Conservation (phyloP, 2,329 filamentous ascomycete species). For the Aquanectria penicillioides region DNA sequence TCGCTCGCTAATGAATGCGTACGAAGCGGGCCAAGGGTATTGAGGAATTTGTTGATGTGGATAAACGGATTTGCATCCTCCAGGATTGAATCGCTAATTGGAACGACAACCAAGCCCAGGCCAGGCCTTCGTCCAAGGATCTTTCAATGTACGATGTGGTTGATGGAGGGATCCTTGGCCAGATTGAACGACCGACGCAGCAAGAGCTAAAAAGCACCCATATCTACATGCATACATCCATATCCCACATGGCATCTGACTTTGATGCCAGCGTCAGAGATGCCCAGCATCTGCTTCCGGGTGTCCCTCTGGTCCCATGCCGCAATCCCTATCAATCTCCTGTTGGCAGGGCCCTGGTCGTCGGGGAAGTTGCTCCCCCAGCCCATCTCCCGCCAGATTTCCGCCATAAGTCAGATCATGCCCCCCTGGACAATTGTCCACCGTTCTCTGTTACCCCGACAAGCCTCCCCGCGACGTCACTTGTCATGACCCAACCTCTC, state of each 20-base stretch:
- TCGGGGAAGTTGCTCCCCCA: neutral
- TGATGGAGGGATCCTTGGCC: neutral
- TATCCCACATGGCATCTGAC: too few relatives aligned
- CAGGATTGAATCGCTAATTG: conserved; percentile 2
- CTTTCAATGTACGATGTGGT: neutral
- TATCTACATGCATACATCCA: too few relatives aligned
- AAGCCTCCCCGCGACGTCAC: neutral
- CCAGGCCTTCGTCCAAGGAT: neutral
- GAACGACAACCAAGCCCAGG: neutral
- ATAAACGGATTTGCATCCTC: neutral
- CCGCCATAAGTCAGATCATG: conserved; percentile 21
- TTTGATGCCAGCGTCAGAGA: too few relatives aligned
- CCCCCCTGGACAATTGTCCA: conserved; percentile 10
- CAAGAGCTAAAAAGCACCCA: neutral
- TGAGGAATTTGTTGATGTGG: neutral
- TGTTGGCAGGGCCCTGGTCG: neutral
- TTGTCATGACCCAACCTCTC: too few relatives aligned
- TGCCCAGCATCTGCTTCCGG: too few relatives aligned
- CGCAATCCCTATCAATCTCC: conserved; percentile 10
- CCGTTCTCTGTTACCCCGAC: neutral
- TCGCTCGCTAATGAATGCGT: too few relatives aligned
- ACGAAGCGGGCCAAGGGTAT: neutral
- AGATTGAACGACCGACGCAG: neutral
- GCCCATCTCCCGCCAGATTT: neutral
- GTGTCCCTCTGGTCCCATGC: neutral